Base-by-base conservation (phyloP, 2,329 filamentous ascomycete species). In the Rhynchosporium agropyri region DNA sequence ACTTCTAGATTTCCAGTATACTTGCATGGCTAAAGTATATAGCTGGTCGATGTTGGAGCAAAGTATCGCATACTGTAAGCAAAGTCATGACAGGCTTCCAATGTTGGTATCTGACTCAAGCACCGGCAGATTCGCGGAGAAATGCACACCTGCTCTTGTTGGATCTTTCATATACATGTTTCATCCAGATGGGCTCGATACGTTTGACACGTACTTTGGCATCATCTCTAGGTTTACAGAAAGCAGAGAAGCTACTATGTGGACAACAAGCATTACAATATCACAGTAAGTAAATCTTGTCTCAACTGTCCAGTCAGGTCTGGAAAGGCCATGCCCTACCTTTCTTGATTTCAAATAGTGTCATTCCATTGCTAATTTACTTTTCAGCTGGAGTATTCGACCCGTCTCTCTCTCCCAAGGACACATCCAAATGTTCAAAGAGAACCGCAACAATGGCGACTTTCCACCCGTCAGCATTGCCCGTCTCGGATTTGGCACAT, bases 181-280 rank as follows among this genome's bases (percentile, higher is more conserved):
- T 64, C 68, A 70, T 63, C 62, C 65, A 0, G 67, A 70, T 33
- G 62, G 63, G 28, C 50, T 70, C 20, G 68, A 68, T 42, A 63
- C 68, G 2, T 62, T 69, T n/a, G 67, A 70, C 36, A 63, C 58
- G 33, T 68, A 70, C 57, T 67, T 70, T 51, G 62, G 62, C 6
- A 33, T 60, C 12, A 58, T 65, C 0, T 67, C 68, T 10, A 31
- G 57, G 6, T 70, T 65, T 38, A 42, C 58, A 2, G 62, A 69
- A 7, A 62, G 40, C 29, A 45, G 63, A 36, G 65, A 65, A 48
- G 40, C 43, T 4, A 51, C 53, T 4, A 54, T 66, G 46, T 70
- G 68, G 67, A 67, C 54, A 1, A 69, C 67, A 28, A 64, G 55
- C 13, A 69, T 70, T 20, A 70, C 68, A 3, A 59, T 70, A 33